Evolutionary conservation across 495 filamentous ascomycete genomes (phyloP), one percentile per base, ranked within the genome.

Genomic region (Venustampulla echinocandica): DNA sequence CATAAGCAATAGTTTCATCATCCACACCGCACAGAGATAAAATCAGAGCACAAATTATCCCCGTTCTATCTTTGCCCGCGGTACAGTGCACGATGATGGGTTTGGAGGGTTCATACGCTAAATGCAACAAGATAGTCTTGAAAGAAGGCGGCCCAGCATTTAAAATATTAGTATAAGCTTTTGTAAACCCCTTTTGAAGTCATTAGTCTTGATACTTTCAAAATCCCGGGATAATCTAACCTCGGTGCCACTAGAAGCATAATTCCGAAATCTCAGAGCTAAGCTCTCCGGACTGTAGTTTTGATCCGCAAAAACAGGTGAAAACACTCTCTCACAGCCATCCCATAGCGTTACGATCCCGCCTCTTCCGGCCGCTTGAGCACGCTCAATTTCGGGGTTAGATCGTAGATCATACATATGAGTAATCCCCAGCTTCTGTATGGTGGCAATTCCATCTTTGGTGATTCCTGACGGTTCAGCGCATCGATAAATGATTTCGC

Each of bases 401-500:
- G 79, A 80, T 27, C 85, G 77, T 6, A 87, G 64, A 59, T 88
- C 81, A 50, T 76, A 85, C 30, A 86, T 70, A 23, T 71, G 68
- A 13, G 65, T 71, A 51, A 87, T 75, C 4, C 72, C 69, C 9
- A 87, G 61, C 4, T 19, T 50, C 57, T 53, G 61, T 30, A 88
- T 64, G 11, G 64, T 62, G 2, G 52, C 44, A 2, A 75, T 73
- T 5, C 80, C 80, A 14, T 70, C 64, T 25, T 63, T 58, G 4
- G 70, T 67, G 27, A 81, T 62, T 20, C 64, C 47, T 19, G 67
- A 70, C 7, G 76, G 78, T 17, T 76, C 75, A 1, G 75, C 80
- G 10, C 73, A 73, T 41, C 81, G 71, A 51, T 72, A 82, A 40
- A 84, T 54, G 9, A 80, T 22, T 15, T 64, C 64, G 37, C 61